These are phyloP conservation scores for Leishmania mexicana DNA, from an alignment of 208 protist genomes.

Conservation along the genomic window DNA sequence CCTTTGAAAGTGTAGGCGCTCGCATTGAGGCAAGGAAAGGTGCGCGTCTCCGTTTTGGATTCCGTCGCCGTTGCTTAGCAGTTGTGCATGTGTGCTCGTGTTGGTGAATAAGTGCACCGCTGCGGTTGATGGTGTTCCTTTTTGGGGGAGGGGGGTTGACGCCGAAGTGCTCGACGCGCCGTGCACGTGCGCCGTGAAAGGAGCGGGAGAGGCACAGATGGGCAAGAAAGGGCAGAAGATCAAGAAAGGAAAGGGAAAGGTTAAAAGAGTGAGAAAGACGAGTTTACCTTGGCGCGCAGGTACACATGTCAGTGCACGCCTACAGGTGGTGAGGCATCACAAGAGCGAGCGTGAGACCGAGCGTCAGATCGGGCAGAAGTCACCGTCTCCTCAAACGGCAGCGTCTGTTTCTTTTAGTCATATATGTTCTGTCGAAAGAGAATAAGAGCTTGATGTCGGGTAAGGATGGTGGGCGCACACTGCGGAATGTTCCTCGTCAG, in stretches of 20 bases:
- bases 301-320: neutral
- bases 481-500: neutral
- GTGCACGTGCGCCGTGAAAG: neutral
- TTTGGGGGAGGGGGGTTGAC: neutral
- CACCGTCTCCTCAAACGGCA: neutral
- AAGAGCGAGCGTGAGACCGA: no score
- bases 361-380: neutral
- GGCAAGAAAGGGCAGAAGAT: neutral
- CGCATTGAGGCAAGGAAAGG: neutral
- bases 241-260: neutral
- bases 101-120: neutral
- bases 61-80: neutral
- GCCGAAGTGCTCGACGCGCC: neutral
- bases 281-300: neutral
- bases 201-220: neutral
- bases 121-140: neutral
- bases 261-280: neutral
- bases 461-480: neutral
- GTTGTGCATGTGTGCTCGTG: conserved; percentile 16
- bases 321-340: neutral
- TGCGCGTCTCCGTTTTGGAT: neutral
- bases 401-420: neutral
- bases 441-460: neutral
- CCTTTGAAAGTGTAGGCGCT: neutral
- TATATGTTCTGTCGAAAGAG: neutral